Percentiles rank a stretch among this genome's conserved stretches.
These are phyloP conservation scores for Amniculicola lignicola DNA, from an alignment of 495 filamentous ascomycete species.

Conservation along the genomic window DNA sequence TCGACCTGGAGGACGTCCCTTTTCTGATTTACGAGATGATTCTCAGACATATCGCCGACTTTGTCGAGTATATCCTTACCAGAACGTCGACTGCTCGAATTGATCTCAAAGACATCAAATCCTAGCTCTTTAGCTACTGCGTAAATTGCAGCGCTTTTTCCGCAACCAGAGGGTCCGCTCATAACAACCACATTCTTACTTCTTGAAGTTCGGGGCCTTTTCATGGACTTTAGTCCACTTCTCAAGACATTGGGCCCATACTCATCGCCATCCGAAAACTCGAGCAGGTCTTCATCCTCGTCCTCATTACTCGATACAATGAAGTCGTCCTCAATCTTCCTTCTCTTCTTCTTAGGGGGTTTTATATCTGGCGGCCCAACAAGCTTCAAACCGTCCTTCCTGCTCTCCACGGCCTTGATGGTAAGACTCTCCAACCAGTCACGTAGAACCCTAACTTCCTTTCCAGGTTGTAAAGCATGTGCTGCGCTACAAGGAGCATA, in stretches of 20 bases:
- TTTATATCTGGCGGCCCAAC: constrained; percentile 14
- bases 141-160: constrained; percentile 90
- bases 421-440: constrained; percentile 81
- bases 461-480: constrained; percentile 74
- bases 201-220: constrained; percentile 29
- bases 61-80: constrained; percentile 88
- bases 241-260: constrained; percentile 42
- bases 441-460: constrained; percentile 65
- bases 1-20: background rate
- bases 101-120: constrained; percentile 95
- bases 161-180: constrained; percentile 85
- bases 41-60: constrained; percentile 93
- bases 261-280: constrained; percentile 63
- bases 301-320: constrained; percentile 84
- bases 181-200: constrained; percentile 66
- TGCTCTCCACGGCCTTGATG: constrained; percentile 68
- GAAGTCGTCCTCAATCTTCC: constrained; percentile 72
- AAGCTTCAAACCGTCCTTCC: constrained; percentile 40
- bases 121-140: constrained; percentile 94
- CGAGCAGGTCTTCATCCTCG: constrained; percentile 68
- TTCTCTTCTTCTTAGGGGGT: constrained; percentile 57
- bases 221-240: constrained; percentile 38
- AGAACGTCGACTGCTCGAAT: constrained; percentile 73
- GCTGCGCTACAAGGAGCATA: constrained; percentile 70
- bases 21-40: constrained; percentile 74